Conservation (phyloP, 129 eudicot species). For the Artemisia annua region DNA sequence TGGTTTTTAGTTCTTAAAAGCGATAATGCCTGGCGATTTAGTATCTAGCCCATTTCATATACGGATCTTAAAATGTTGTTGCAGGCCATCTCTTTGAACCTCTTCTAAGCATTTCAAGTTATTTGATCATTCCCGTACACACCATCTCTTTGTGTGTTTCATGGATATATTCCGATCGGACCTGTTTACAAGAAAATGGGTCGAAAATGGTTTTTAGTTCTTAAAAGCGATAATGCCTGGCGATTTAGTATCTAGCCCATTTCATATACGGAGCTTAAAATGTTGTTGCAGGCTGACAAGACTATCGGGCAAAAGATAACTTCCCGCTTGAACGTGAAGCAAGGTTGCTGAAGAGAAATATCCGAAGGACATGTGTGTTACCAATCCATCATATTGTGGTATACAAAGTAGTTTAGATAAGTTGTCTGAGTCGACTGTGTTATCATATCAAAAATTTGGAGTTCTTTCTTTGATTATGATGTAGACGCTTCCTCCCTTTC, state of each 20-base stretch:
- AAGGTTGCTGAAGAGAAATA: slow-evolving; percentile 50
- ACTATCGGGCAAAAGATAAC: slow-evolving; percentile 93
- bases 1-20: too few species aligned
- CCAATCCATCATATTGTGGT: slow-evolving; percentile 21
- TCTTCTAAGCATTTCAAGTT: background rate
- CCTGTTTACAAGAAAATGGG: too few species aligned
- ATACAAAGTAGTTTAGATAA: slow-evolving; percentile 36
- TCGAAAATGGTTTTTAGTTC: too few species aligned
- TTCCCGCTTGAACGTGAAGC: slow-evolving; percentile 78
- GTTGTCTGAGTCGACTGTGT: slow-evolving; percentile 26
- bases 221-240: background rate
- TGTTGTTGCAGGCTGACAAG: slow-evolving; percentile 65
- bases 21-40: too few species aligned
- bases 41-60: too few species aligned
- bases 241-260: background rate
- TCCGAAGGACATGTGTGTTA: background rate
- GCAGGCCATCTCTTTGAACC: too few species aligned
- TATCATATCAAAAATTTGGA: slow-evolving; percentile 27
- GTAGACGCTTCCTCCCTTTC: background rate
- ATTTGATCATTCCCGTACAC: background rate
- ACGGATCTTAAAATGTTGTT: too few species aligned
- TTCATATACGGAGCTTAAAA: background rate
- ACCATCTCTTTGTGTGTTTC: too few species aligned
- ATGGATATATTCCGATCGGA: too few species aligned
- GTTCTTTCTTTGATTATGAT: slow-evolving; percentile 23